These are phyloP conservation scores for Pleurotus tuoliensis DNA, from an alignment of 768 basidiomycete genomes.

Conservation along the genomic window DNA sequence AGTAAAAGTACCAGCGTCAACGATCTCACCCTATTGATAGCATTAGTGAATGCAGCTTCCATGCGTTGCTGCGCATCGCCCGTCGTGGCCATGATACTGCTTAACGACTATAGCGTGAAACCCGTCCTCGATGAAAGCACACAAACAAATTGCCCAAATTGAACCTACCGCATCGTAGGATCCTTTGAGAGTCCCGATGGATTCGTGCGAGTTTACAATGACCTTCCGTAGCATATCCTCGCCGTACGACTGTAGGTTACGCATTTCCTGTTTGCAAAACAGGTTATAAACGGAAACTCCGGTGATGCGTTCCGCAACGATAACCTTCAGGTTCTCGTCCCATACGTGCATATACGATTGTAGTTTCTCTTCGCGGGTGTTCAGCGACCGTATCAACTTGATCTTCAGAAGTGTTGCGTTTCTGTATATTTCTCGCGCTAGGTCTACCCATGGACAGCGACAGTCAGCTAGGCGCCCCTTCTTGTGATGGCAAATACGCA, in stretches of 20 bases:
- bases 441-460: constrained; percentile 33
- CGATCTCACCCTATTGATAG: not conserved
- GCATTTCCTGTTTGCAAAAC: constrained; percentile 22
- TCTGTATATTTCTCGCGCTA: constrained; percentile 63
- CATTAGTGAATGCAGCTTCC: not conserved
- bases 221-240: constrained; percentile 4
- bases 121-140: no score
- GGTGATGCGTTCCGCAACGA: not conserved
- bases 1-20: not conserved
- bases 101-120: not conserved
- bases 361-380: constrained; percentile 37
- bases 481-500: no score
- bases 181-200: not conserved
- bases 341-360: constrained; percentile 24
- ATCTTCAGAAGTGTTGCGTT: constrained; percentile 62
- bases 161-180: not conserved
- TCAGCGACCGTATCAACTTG: constrained; percentile 41
- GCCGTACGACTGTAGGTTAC: constrained; percentile 14
- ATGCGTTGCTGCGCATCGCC: not conserved
- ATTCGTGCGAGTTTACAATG: not conserved
- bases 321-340: constrained; percentile 23
- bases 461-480: constrained; percentile 19
- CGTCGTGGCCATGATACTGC: not conserved
- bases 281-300: not conserved
- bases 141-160: no score